Percentiles rank a stretch among this genome's conserved stretches.
These are phyloP conservation scores for Phaffia rhodozyma DNA, from an alignment of 1,284 basidiomycete genomes.

Conservation along the genomic window DNA sequence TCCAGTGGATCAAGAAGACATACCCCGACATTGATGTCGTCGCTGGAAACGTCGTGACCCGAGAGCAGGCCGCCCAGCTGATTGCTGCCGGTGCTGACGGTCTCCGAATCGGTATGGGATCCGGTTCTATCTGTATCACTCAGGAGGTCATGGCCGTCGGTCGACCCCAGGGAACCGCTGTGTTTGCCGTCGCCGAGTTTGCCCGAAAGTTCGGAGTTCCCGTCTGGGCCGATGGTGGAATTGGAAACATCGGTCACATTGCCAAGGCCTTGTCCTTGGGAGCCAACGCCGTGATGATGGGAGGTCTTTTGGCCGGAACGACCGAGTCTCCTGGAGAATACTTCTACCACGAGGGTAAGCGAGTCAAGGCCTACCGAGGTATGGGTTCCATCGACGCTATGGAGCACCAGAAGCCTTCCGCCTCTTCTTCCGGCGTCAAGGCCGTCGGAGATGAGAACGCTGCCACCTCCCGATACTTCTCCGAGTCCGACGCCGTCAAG, in stretches of 20 bases:
- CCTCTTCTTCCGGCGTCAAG: conserved; percentile 39
- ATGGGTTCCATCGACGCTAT: conserved; percentile 97
- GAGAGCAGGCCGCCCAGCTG: conserved; percentile 89
- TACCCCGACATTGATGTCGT: conserved; percentile 82
- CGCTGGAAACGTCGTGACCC: conserved; percentile 94
- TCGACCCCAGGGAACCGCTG: conserved; percentile 91
- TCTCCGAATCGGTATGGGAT: conserved; percentile 93
- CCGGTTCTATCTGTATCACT: conserved; percentile 97
- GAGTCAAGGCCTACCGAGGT: conserved; percentile 95
- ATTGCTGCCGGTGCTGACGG: conserved; percentile 92
- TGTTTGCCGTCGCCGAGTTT: conserved; percentile 90
- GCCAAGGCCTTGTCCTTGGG: conserved; percentile 93
- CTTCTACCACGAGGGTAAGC: conserved; percentile 97
- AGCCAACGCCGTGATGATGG: conserved; percentile 98
- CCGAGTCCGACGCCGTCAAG: conserved; percentile 86
- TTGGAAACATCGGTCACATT: conserved; percentile 92
- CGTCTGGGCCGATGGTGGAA: conserved; percentile 95
- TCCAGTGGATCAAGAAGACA: conserved; percentile 81
- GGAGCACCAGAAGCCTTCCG: conserved; percentile 62
- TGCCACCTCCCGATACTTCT: conserved; percentile 94
- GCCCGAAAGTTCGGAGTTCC: conserved; percentile 87
- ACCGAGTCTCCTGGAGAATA: conserved; percentile 97
- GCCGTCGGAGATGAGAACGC: conserved; percentile 67
- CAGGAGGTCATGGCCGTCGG: conserved; percentile 99
- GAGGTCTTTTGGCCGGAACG: conserved; percentile 87